A percentile compares a stretch with the other conserved stretches of the same genome.
phyloP scores from a whole-genome alignment of 495 filamentous ascomycete genomes.

The Stereocaulon alpinum region DNA sequence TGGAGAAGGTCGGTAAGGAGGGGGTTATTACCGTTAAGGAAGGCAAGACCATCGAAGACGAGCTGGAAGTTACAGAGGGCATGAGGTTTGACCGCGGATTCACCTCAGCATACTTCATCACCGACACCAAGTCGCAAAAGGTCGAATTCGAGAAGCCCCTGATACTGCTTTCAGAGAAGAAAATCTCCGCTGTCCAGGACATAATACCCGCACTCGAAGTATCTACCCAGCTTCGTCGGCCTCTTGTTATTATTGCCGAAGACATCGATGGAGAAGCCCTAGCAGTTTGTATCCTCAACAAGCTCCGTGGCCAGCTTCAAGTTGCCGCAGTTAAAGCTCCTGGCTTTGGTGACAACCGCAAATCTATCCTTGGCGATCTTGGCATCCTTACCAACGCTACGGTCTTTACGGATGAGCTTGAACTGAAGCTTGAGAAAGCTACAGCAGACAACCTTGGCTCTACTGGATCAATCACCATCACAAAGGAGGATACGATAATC shows the following conservation, averaged over 20 bases:
- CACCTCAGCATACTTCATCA: constrained; percentile 99
- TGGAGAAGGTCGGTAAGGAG: constrained; percentile 99
- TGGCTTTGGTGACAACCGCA: constrained; percentile 99
- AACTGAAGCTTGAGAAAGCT: constrained; percentile 96
- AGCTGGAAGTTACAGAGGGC: constrained; percentile 97
- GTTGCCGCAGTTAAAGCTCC: constrained; percentile 98
- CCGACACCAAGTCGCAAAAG: constrained; percentile 95
- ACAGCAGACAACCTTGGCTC: constrained; percentile 93
- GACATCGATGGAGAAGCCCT: constrained; percentile 98
- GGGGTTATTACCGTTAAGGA: constrained; percentile 99
- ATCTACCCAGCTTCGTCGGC: constrained; percentile 88
- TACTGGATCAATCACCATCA: constrained; percentile 97
- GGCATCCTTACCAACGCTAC: constrained; percentile 91
- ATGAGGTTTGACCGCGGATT: constrained; percentile 99
- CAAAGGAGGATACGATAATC: constrained; percentile 99
- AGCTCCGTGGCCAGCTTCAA: constrained; percentile 97
- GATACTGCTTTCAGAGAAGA: constrained; percentile 98
- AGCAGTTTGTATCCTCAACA: constrained; percentile 98
- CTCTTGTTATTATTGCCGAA: constrained; percentile 96
- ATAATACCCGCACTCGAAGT: constrained; percentile 96
- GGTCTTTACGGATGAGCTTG: constrained; percentile 96
- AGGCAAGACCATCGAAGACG: constrained; percentile 95
- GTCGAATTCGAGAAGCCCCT: constrained; percentile 99
- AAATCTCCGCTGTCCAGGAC: constrained; percentile 97
- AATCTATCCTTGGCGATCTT: constrained; percentile 95